These are phyloP conservation scores for Alternaria sp. DNA, from an alignment of 2,329 filamentous ascomycete species.

Conservation along the genomic window DNA sequence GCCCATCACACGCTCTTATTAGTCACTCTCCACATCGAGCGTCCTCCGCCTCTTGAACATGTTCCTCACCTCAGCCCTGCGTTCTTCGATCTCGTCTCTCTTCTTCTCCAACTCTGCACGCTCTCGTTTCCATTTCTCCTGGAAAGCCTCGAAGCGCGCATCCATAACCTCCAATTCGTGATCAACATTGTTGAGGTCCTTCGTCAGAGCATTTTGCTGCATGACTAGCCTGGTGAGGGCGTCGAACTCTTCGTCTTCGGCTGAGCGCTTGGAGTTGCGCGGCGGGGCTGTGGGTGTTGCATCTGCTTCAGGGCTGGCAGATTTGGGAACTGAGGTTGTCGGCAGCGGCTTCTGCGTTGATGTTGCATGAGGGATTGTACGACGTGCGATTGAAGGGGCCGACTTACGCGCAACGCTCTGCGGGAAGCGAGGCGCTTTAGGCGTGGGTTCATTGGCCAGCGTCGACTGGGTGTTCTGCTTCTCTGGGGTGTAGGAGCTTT, in stretches of 20 bases:
- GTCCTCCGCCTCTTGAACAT: constrained; percentile 14
- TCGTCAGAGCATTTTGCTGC: constrained; percentile 12
- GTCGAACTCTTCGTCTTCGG: constrained; percentile 16
- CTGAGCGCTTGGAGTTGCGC: constrained; percentile 10
- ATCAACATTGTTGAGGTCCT: constrained; percentile 9
- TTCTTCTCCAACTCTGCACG: not conserved
- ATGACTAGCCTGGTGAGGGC: constrained; percentile 2
- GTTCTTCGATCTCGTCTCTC: not conserved
- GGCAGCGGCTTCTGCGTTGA: not conserved
- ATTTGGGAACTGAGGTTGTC: not conserved
- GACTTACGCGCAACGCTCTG: not conserved
- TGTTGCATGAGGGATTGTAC: not conserved
- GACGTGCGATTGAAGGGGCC: not conserved
- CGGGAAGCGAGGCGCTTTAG: not conserved
- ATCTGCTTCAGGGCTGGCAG: not conserved
- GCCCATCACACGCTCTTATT: not conserved
- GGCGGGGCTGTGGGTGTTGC: not conserved
- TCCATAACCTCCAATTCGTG: constrained; percentile 11
- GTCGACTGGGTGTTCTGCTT: constrained; percentile 2
- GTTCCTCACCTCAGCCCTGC: constrained; percentile 7
- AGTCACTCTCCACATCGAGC: not conserved
- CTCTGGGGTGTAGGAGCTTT: constrained; percentile 1
- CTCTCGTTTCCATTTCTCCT: constrained; percentile 7
- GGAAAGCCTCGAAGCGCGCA: not conserved
- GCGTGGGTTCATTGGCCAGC: not conserved